These are phyloP conservation scores for Fraxinus sp. DNA, from an alignment of 305 asterid genomes.

Conservation along the genomic window DNA sequence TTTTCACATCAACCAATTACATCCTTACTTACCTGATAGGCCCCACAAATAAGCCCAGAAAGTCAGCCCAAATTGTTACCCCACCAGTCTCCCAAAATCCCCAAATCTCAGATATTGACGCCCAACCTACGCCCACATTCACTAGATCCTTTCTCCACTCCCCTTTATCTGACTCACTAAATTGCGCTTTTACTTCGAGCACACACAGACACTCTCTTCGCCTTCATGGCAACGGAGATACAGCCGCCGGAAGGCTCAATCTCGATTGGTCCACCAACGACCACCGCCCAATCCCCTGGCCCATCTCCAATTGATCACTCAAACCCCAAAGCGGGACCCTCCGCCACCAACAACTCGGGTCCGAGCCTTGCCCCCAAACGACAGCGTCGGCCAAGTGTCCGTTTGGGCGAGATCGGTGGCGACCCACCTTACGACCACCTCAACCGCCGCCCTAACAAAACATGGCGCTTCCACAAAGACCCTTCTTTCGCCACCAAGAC, in stretches of 20 bases:
- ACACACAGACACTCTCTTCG: constrained; percentile 20
- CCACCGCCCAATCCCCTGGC: constrained; percentile 37
- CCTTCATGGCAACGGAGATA: constrained; percentile 61
- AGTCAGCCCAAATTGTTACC: neutral
- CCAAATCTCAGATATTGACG: neutral
- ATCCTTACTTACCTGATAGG: neutral
- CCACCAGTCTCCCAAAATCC: neutral
- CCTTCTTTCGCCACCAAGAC: constrained; percentile 74
- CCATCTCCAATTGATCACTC: constrained; percentile 45
- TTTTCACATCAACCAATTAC: too few species aligned
- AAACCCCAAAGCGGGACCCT: constrained; percentile 26
- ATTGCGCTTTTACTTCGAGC: neutral
- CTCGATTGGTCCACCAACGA: constrained; percentile 38
- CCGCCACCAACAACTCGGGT: constrained; percentile 29
- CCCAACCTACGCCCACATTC: constrained; percentile 23
- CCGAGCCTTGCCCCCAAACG: constrained; percentile 66
- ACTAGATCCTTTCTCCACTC: constrained; percentile 25
- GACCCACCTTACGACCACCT: constrained; percentile 65
- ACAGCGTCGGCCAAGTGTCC: constrained; percentile 96
- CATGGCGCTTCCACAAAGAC: constrained; percentile 81
- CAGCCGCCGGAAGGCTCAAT: constrained; percentile 54
- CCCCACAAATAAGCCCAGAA: neutral
- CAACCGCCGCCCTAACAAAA: constrained; percentile 55
- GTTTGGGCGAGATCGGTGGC: constrained; percentile 93
- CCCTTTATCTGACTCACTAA: constrained; percentile 35